These are phyloP conservation scores for Turritis glabra DNA, from an alignment of 345 rosid species.

Conservation along the genomic window DNA sequence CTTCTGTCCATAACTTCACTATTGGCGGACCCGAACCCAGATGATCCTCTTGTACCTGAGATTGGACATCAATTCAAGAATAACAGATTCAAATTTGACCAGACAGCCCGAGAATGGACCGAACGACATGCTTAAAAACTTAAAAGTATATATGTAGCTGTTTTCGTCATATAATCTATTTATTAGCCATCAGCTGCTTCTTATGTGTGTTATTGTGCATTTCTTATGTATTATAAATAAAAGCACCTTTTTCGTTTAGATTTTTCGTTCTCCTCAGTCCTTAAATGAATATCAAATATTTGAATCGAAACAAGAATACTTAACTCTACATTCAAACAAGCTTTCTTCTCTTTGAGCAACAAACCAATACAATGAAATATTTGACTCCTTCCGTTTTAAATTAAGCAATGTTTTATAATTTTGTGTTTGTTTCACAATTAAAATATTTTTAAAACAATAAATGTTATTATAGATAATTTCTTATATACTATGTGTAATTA, in stretches of 20 bases:
- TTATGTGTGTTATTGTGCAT: neutral
- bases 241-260: neutral
- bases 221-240: neutral
- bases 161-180: neutral
- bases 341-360: neutral
- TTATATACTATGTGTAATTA: neutral
- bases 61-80: neutral
- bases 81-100: neutral
- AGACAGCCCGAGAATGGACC: conserved; percentile 19
- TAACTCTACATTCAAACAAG: too few relatives aligned
- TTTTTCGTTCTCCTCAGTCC: too few relatives aligned
- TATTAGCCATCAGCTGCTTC: neutral
- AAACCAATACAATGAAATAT: neutral
- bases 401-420: neutral
- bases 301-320: too few relatives aligned
- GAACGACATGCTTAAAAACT: neutral
- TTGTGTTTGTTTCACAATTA: neutral
- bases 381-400: neutral
- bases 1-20: neutral
- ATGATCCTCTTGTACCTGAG: neutral
- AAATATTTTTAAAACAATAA: too few relatives aligned
- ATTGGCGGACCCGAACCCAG: neutral
- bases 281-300: too few relatives aligned
- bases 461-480: neutral
- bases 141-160: neutral